Percentiles rank a stretch among this genome's conserved stretches.
Evolutionary conservation across 1,284 basidiomycete species (phyloP).

Genomic region (Ustilago xerochloae): DNA sequence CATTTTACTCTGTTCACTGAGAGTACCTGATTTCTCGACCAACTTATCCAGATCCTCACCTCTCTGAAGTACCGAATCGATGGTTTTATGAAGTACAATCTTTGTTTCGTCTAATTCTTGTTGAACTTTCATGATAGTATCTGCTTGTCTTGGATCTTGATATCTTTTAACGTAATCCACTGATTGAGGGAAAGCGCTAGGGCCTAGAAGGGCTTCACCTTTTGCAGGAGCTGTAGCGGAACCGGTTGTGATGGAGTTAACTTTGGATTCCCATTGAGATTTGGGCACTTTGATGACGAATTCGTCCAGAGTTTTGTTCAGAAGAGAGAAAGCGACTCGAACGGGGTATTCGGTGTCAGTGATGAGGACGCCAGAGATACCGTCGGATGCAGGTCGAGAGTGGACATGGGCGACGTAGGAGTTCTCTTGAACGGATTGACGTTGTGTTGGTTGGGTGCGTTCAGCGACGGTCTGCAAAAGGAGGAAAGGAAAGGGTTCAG

Average conservation of each 20-base stretch:
- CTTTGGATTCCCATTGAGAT: conserved; percentile 72
- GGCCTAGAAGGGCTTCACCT: conserved; percentile 60
- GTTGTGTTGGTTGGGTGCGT: conserved; percentile 75
- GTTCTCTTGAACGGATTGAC: conserved; percentile 95
- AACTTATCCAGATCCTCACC: conserved; percentile 98
- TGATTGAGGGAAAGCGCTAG: conserved; percentile 72
- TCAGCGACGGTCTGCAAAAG: conserved; percentile 81
- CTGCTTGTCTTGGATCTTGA: conserved; percentile 97
- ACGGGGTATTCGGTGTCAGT: conserved; percentile 96
- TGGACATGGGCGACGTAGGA: conserved; percentile 94
- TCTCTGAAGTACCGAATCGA: conserved; percentile 93
- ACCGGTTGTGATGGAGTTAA: conserved; percentile 61
- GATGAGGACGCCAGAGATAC: conserved; percentile 81
- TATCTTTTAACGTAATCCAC: conserved; percentile 88
- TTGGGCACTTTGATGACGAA: conserved; percentile 83
- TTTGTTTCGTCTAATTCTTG: conserved; percentile 99
- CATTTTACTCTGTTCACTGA: conserved; percentile 87
- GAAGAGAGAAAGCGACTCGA: conserved; percentile 92
- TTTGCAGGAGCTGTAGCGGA: conserved; percentile 58
- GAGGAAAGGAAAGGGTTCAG: neutral
- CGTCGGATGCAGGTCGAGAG: conserved; percentile 68
- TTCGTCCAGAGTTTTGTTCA: conserved; percentile 94
- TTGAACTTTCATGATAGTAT: conserved; percentile 98
- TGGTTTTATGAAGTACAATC: conserved; percentile 96
- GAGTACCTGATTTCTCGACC: conserved; percentile 90